Evolutionary conservation across 202 grass and related monocot genomes (phyloP), one percentile per base, ranked within the genome.

Genomic region (Zoysia matrella): DNA sequence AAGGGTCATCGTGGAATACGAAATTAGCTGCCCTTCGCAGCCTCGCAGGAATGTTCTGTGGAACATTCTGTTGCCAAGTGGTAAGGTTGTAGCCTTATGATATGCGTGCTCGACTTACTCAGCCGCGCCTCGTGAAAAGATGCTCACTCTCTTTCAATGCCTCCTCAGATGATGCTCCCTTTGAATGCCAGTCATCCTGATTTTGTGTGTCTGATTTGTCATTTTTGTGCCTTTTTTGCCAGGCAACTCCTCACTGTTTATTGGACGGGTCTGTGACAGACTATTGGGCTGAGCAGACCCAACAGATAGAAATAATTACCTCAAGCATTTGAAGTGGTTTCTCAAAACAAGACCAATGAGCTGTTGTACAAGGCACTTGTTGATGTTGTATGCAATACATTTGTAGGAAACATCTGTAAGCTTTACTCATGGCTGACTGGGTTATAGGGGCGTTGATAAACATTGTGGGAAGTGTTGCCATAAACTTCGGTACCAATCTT

Each of bases 401-500:
- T 69, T 84, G 75, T 60, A 81, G 69, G 63, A 84, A 72, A 8
- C 68, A 44, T 53, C 73, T 80, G 46, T 67, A 84, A 49, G 22
- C 64, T 82, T 65, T 41, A 85, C 67, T 84, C 83, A 98, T 98
- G 95, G 95, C 90, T 0, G 95, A 97, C 46, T 98, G 95, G 95
- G 80, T 98, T 85, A 84, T 98, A 78, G 95, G 95, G 80, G 95
- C 95, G 10, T 86, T 93, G 87, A 98, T 98, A 75, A 98, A 98
- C 82, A 91, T 98, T 73, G 89, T 95, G 69, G 95, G 95, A 49
- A 98, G 95, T 74, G 90, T 98, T 90, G 89, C 90, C 80, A 98
- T 98, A 93, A 98, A 98, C 75, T 98, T 95, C 30, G 95, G 95
- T 60, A 98, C 95, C 67, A 98, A 95, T 77, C 92, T 98, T 91